Evolutionary conservation across 176 grass and related monocot species (phyloP), one percentile per base, ranked within the genome.

Genomic region (Tuctoria greenei): DNA sequence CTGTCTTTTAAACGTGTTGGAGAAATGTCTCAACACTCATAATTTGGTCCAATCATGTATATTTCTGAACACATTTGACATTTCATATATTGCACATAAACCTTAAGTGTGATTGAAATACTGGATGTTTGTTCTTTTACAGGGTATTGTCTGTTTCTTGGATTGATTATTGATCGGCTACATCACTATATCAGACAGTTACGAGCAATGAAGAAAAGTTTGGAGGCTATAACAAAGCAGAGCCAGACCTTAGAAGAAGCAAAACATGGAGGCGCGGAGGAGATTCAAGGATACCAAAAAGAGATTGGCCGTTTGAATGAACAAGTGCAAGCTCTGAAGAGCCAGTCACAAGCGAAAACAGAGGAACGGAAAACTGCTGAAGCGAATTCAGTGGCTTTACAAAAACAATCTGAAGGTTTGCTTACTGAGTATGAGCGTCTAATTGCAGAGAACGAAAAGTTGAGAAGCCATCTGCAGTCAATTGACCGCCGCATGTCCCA

Each of bases 111-210:
- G 34, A 69, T 52, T 62, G 23, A 43, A 52, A 61, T 16, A 61
- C 31, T 28, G 10, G 0, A 12, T 65, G 66, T 43, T 79, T 64
- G n/a, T 26, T 78, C 40, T 79, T 75, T 82, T 88, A 62, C 87
- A 92, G 93, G 84, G 81, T 92, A 92, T 72, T 85, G 72, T 36
- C 75, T 96, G 40, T 96, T 96, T 76, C 87, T 96, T 78, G 84
- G 81, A 42, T 59, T 96, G 74, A 69, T 92, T 69, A 90, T 90
- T 64, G 93, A 96, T 42, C 71, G 93, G 17, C 71, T 92, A 31
- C 93, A 96, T 81, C 89, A 92, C 77, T 90, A 96, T 65, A 88
- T 90, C 23, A 92, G 89, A 85, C 87, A 92, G 69, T 66, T 85
- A 26, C 72, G 89, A n/a, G 47, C 37, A 6, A 68, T 88, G 56